Evolutionary conservation across 2,329 filamentous ascomycete species (phyloP), one percentile per base, ranked within the genome.

Genomic region (Xylariaceae sp.): DNA sequence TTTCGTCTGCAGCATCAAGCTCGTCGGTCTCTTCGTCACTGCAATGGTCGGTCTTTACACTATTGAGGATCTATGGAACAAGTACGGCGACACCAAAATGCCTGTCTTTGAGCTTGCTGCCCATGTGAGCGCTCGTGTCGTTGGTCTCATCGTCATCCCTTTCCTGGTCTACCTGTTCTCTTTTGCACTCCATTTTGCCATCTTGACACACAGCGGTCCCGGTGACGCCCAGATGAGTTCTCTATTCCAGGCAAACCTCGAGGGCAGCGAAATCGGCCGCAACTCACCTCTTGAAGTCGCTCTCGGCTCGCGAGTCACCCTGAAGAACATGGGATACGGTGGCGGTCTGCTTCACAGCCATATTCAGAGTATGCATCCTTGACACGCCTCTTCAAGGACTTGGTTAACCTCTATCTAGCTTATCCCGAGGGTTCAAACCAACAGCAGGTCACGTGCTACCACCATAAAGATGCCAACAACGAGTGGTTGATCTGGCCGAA

Each of bases 181-280:
- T 35, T 98, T 98, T 67, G 94, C 87, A 58, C 71, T 95, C 43
- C 93, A 98, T 71, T 98, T 98, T 68, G 77, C 89, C 52, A 88
- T 98, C 52, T 80, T 98, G 47, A 88, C 94, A 67, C 92, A 89
- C 70, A 92, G 85, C 59, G 93, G 93, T 17, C 93, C 94, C 6
- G 93, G 93, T 44, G 93, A 98, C 72, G 93, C 93, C n/a, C 93
- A 98, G 70, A 98, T 98, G 93, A 96, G 91, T 72, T 98, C 93
- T 21, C 81, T 98, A 40, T 98, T 98, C 79, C 93, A 98, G 67
- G 93, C 94, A 38, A 98, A 98, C 64, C 78, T 98, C 29, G 85
- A 82, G 59, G 93, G 93, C 21, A 97, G 92, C 10, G 87, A 94
- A 54, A 92, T 98, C 51, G 92, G 92, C 62, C 90, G 88, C 67